Conservation (phyloP, 78 protist species). For the Planoprotostelium fungivorum region DNA sequence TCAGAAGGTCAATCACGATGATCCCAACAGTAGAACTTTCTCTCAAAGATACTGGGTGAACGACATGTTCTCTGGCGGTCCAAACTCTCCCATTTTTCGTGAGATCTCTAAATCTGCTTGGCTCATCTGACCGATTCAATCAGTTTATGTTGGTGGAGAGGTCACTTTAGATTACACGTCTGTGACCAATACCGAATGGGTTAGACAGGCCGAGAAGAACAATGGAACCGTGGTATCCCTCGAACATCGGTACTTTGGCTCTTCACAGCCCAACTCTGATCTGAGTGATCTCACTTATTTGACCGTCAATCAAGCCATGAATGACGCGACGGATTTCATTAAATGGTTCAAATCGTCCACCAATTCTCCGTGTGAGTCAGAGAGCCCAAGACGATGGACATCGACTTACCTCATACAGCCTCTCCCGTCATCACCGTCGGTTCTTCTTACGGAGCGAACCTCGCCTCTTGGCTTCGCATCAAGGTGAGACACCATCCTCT, state of each 20-base stretch:
- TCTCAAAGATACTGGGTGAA: background rate
- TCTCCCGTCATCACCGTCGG: conserved; percentile 25
- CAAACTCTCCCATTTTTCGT: no score
- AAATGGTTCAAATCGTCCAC: background rate
- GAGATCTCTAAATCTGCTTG: background rate
- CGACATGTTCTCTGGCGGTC: background rate
- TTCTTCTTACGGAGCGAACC: conserved; percentile 45
- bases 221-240: background rate
- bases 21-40: background rate
- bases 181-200: background rate
- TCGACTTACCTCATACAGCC: no score
- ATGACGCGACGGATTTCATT: background rate
- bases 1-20: background rate
- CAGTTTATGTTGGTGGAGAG: background rate
- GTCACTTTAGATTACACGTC: background rate
- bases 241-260: background rate
- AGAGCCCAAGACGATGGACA: no score
- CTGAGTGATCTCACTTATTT: background rate
- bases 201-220: background rate
- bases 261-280: background rate
- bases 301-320: background rate
- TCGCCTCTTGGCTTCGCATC: conserved; percentile 50
- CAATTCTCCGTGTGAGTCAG: background rate
- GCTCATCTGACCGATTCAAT: background rate
- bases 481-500: no score